Evolutionary conservation across 495 filamentous ascomycete genomes (phyloP).

Genomic region (Penicillium lividum): DNA sequence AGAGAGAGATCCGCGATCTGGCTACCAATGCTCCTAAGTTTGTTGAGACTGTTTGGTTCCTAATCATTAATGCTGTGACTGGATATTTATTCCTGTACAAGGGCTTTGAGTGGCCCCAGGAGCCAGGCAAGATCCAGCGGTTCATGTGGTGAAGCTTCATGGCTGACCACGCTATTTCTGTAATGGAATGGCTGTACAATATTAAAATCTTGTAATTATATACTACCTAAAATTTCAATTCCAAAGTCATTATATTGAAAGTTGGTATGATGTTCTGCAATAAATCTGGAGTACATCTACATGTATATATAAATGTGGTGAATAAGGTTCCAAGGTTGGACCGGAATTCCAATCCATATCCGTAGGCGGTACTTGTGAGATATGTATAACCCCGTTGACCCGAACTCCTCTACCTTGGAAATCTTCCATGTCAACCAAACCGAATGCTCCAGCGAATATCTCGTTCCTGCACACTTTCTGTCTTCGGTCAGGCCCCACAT

Average conservation of each 20-base stretch:
- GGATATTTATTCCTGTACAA: slow-evolving; percentile 79
- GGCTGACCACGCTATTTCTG: background rate
- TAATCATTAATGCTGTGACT: slow-evolving; percentile 68
- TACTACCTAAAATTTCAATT: background rate
- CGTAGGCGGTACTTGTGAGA: too few species aligned
- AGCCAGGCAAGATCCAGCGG: slow-evolving; percentile 77
- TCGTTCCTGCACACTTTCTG: background rate
- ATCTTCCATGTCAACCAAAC: background rate
- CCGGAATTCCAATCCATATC: too few species aligned
- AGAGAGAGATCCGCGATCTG: slow-evolving; percentile 30
- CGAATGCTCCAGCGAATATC: background rate
- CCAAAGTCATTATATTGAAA: too few species aligned
- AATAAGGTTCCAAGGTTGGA: too few species aligned
- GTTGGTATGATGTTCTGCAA: too few species aligned
- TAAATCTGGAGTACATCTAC: too few species aligned
- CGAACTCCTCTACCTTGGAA: too few species aligned
- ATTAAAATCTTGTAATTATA: background rate
- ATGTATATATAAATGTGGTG: too few species aligned
- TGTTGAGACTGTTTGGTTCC: slow-evolving; percentile 78
- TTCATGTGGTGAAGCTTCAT: slow-evolving; percentile 80
- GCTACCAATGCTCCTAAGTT: slow-evolving; percentile 49
- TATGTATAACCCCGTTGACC: too few species aligned
- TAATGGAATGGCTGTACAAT: background rate
- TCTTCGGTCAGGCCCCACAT: background rate
- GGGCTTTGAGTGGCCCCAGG: slow-evolving; percentile 80